Conservation (phyloP, 108 stramenopile species). For the Aurantiochytrium sp. region DNA sequence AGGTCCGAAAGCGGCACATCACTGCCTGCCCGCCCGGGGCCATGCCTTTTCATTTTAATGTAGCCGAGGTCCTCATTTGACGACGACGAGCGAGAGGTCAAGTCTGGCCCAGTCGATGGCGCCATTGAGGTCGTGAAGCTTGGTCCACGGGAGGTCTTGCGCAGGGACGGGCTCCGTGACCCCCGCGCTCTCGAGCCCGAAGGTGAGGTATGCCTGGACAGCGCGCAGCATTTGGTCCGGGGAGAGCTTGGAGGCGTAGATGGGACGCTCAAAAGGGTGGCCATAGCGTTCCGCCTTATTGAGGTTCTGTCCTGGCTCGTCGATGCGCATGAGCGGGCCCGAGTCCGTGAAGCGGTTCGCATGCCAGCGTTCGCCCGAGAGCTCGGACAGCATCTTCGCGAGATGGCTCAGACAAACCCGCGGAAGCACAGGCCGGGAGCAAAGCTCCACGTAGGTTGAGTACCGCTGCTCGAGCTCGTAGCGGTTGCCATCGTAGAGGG, state of each 20-base stretch:
- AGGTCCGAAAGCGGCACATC: too few relatives aligned
- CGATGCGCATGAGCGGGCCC: constrained; percentile 25
- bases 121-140: neutral
- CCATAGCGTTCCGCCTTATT: constrained; percentile 20
- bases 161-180: neutral
- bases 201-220: neutral
- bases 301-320: neutral
- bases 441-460: neutral
- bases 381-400: neutral
- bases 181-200: neutral
- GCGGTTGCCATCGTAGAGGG: neutral
- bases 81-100: neutral
- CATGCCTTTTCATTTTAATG: too few relatives aligned
- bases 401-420: neutral
- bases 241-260: neutral
- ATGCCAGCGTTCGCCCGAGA: neutral
- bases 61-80: too few relatives aligned
- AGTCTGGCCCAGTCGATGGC: neutral
- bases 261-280: neutral
- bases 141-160: neutral
- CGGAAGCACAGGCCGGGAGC: neutral
- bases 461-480: constrained; percentile 24
- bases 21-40: too few relatives aligned
- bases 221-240: neutral
- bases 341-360: neutral